phyloP scores from a whole-genome alignment of 106 monocot genomes.

The Platanthera guangdongensis region DNA sequence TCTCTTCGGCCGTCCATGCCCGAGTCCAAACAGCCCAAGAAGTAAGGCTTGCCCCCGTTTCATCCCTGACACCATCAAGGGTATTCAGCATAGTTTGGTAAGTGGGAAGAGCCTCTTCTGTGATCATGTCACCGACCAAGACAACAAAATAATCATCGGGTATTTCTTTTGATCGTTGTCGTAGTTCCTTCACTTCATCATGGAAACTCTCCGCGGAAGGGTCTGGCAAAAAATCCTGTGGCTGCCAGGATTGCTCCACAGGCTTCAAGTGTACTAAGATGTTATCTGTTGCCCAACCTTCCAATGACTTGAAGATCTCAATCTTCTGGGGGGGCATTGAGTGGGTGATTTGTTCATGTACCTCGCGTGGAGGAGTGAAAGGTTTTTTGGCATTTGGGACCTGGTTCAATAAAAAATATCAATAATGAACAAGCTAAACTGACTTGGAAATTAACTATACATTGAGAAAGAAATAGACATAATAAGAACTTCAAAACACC shows the following conservation, averaged over 20 bases:
- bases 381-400: slow-evolving; percentile 7
- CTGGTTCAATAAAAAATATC: background rate
- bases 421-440: background rate
- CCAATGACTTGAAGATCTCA: slow-evolving; percentile 15
- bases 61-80: slow-evolving; percentile 17
- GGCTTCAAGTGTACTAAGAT: slow-evolving; percentile 19
- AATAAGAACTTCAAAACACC: too few relatives aligned
- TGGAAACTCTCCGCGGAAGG: slow-evolving; percentile 3
- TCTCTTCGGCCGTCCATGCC: slow-evolving; percentile 29
- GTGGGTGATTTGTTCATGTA: slow-evolving; percentile 22
- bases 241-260: slow-evolving; percentile 27
- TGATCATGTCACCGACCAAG: slow-evolving; percentile 13
- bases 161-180: slow-evolving; percentile 3
- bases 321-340: slow-evolving; percentile 17
- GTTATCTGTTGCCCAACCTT: slow-evolving; percentile 11
- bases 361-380: slow-evolving; percentile 18
- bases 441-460: background rate
- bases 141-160: slow-evolving; percentile 12
- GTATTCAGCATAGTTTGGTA: slow-evolving; percentile 16
- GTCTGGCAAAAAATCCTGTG: slow-evolving; percentile 27
- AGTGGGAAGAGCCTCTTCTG: slow-evolving; percentile 18
- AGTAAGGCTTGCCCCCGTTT: slow-evolving; percentile 23
- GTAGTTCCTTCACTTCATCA: slow-evolving; percentile 11
- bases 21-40: slow-evolving; percentile 27
- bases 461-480: too few relatives aligned